These are phyloP conservation scores for Globisporangium carolinianum DNA, from an alignment of 352 stramenopile species.

Conservation along the genomic window DNA sequence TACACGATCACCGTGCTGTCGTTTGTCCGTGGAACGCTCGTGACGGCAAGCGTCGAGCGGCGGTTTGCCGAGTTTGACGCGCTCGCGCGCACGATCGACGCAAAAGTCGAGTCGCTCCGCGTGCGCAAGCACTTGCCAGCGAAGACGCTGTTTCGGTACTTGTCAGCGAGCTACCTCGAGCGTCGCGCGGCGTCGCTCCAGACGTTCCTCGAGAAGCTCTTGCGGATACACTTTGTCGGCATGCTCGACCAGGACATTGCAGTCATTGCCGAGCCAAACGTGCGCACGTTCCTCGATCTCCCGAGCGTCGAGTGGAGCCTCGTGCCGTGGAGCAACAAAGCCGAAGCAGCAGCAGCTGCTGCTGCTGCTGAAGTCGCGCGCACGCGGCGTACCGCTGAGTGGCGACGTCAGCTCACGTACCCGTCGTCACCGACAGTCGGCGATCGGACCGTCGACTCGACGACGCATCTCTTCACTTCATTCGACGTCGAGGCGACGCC, in stretches of 20 bases:
- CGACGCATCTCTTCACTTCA: conserved; percentile 14
- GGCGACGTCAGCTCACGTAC: conserved; percentile 16
- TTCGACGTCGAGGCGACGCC: conserved; percentile 13
- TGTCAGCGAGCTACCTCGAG: conserved; percentile 53
- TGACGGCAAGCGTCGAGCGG: conserved; percentile 42
- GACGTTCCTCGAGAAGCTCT: conserved; percentile 49
- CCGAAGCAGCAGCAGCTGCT: neutral
- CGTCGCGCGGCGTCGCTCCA: conserved; percentile 49
- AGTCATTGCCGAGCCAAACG: conserved; percentile 53
- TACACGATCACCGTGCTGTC: conserved; percentile 66
- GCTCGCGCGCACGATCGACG: conserved; percentile 40
- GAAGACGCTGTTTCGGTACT: conserved; percentile 68
- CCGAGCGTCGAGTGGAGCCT: conserved; percentile 67
- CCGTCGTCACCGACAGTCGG: conserved; percentile 16
- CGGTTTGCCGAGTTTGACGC: conserved; percentile 70
- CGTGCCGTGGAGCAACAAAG: conserved; percentile 28
- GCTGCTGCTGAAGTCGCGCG: neutral
- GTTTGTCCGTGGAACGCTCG: conserved; percentile 27
- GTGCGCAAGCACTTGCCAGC: conserved; percentile 46
- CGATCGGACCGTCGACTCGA: conserved; percentile 4
- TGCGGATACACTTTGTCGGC: conserved; percentile 51
- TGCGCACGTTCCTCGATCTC: conserved; percentile 61
- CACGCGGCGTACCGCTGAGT: neutral
- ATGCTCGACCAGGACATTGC: conserved; percentile 64
- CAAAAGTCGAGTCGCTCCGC: conserved; percentile 44